Evolutionary conservation across 257 asterid genomes (phyloP), one percentile per base, ranked within the genome.

Genomic region (Eustoma russellianum): DNA sequence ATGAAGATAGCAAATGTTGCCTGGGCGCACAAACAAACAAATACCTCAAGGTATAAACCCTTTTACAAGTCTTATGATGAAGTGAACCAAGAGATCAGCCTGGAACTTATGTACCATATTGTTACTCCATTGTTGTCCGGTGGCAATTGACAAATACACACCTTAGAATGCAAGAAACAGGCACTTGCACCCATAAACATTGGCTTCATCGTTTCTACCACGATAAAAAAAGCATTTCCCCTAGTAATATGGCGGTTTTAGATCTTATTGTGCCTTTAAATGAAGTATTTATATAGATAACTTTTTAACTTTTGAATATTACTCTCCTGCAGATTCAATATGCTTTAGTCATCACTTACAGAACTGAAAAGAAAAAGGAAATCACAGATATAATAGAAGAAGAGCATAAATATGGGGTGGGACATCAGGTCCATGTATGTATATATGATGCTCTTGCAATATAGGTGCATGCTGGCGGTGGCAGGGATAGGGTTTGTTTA

Each of bases 401-500:
- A 24, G 3, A 24, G 3, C 30, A 24, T 24, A 24, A 24, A 24
- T 4, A 24, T 24, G 30, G 3, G 3, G 3, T 24, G 30, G 30
- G 3, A 24, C 3, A 24, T 24, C 30, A 24, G 30, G 3, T 24
- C 3, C 30, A 24, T 38, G 7, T 38, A 5, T 38, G 7, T 38
- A 11, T 38, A 38, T 38, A 38, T 38, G 43, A 11, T 38, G 3
- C 30, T 24, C 13, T 49, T 34, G 24, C 13, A 17, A 17, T 34
- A 15, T 67, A 80, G 86, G 75, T 83, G 80, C 11, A 73, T 78
- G 12, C 48, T 80, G 40, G 83, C 79, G 0, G 59, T 24, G 0
- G 89, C 76, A 0, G 78, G 61, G 0, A 17, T 58, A 7, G 94
- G 94, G 28, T 60, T 66, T 17, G 3, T 76, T 0, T 84, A 84